These are phyloP conservation scores for Globisporangium mamillatum DNA, from an alignment of 352 stramenopile species.

Conservation along the genomic window DNA sequence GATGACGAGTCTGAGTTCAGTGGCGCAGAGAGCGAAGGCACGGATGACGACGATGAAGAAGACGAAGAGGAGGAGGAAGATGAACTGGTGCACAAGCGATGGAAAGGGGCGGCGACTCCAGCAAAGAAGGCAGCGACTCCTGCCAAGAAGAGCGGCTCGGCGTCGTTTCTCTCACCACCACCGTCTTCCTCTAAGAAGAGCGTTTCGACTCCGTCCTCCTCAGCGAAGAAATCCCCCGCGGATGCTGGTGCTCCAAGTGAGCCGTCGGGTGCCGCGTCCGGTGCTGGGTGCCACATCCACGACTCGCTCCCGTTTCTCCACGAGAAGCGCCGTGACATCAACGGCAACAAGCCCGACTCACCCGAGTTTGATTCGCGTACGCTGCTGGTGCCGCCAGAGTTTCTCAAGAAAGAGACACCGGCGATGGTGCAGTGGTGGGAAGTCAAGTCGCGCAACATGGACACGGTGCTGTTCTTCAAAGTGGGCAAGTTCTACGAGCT, in stretches of 20 bases:
- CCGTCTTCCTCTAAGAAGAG: conserved; percentile 26
- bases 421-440: conserved; percentile 99
- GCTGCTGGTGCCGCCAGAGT: conserved; percentile 85
- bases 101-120: conserved; percentile 18
- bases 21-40: conserved; percentile 25
- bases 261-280: conserved; percentile 35
- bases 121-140: conserved; percentile 25
- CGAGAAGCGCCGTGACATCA: conserved; percentile 84
- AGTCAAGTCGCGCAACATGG: conserved; percentile 96
- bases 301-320: conserved; percentile 92
- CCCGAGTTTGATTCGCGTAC: conserved; percentile 93
- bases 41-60: conserved; percentile 43
- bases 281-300: conserved; percentile 81
- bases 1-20: conserved; percentile 64
- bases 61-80: conserved; percentile 46
- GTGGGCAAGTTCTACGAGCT: conserved; percentile 97
- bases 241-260: conserved; percentile 12
- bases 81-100: conserved; percentile 37
- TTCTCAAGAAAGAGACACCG: conserved; percentile 90
- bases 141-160: conserved; percentile 20
- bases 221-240: conserved; percentile 22
- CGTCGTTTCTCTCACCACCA: conserved; percentile 40
- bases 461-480: conserved; percentile 99
- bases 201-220: conserved; percentile 11
- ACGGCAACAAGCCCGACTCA: conserved; percentile 76